Base-by-base conservation (phyloP, 768 basidiomycete genomes). In the Agrocybe praecox region DNA sequence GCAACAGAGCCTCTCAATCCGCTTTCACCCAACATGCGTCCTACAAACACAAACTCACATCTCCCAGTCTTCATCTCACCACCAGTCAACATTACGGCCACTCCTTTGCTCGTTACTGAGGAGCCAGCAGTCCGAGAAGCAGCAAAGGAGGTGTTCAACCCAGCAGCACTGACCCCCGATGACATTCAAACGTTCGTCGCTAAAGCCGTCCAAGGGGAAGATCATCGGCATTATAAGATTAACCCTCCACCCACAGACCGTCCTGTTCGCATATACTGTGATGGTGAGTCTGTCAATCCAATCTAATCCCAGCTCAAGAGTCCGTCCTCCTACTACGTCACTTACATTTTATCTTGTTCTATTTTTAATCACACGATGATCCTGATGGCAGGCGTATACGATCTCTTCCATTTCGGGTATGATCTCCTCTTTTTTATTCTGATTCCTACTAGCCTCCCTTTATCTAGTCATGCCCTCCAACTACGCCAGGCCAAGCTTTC, bases 341-440 rank as follows among this genome's bases (percentile, higher is more conserved):
- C 63, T 64, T n/a, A 51, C 49, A 29, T 40, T n/a, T n/a, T 40
- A 40, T 40, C 36, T 40, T 40, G 36, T 40, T 40, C 42, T 53
- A 53, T 54, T 58, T 23, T 55, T 40, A 55, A 69, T 70, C 65
- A 67, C 65, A 62, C 66, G 52, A 55, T 65, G 26, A 29, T 29
- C 26, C 26, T 29, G 9, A 29, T n/a, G n/a, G n/a, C n/a, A 92
- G 91, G 90, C 14, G 96, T 98, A 12, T 99, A 98, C 67, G 97
- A 99, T 74, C 81, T 99, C 51, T 96, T 98, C 74, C 96, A 98
- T 72, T 98, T 94, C 71, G 92, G 92, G 92, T 94, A 71, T 61
- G 83, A 70, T 29, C 6, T 45, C 55, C 34, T 26, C 43, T 49
- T 61, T 42, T 17, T 6, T 47, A n/a, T n/a, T n/a, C n/a, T 23